Percentiles rank a stretch among this genome's conserved stretches.
Conservation (phyloP, 352 stramenopile genomes). For the Globisporangium cederbergense region DNA sequence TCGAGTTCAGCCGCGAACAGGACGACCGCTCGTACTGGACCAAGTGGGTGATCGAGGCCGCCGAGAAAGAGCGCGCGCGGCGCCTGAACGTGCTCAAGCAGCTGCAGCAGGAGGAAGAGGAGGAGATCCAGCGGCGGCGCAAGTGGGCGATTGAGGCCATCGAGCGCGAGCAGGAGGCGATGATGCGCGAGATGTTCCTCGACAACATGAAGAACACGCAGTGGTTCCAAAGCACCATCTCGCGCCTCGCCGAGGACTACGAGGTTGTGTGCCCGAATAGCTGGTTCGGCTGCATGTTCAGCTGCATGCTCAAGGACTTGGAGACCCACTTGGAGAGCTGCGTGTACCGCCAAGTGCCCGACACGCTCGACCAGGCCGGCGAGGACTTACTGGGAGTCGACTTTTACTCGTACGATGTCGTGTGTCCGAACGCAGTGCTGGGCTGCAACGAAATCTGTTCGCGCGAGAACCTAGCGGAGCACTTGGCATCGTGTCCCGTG, state of each 20-base stretch:
- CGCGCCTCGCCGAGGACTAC: conserved; percentile 73
- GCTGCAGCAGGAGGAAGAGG: conserved; percentile 72
- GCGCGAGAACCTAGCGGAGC: conserved; percentile 59
- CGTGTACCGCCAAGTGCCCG: conserved; percentile 72
- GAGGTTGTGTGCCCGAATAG: conserved; percentile 84
- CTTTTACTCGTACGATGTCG: conserved; percentile 80
- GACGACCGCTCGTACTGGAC: conserved; percentile 76
- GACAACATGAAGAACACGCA: conserved; percentile 89
- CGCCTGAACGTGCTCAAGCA: conserved; percentile 62
- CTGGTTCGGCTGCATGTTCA: conserved; percentile 85
- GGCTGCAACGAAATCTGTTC: conserved; percentile 79
- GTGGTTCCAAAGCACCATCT: conserved; percentile 87
- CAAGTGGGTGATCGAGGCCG: conserved; percentile 74
- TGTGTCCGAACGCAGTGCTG: conserved; percentile 80
- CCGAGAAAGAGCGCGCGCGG: conserved; percentile 72
- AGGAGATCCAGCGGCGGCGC: conserved; percentile 57
- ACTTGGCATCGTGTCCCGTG: conserved; percentile 63
- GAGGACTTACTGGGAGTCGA: conserved; percentile 52
- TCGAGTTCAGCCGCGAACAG: conserved; percentile 3
- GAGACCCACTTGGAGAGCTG: conserved; percentile 65
- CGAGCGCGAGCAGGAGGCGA: conserved; percentile 77
- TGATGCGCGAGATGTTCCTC: conserved; percentile 81
- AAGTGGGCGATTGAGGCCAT: conserved; percentile 77
- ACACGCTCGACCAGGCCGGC: conserved; percentile 60
- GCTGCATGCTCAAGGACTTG: conserved; percentile 80